Conservation (phyloP, 257 asterid genomes). For the Vinca minor region DNA sequence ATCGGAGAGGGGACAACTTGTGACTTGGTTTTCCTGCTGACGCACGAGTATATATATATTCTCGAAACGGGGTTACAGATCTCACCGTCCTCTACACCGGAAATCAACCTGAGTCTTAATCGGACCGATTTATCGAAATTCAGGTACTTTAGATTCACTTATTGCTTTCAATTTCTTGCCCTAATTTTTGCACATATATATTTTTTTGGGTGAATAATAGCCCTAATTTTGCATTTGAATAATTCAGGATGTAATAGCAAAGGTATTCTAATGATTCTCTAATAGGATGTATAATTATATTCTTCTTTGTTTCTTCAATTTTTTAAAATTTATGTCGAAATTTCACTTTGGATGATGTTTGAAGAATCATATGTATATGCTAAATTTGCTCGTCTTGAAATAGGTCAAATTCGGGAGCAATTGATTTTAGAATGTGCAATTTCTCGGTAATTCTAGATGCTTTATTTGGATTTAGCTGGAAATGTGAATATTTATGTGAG, state of each 20-base stretch:
- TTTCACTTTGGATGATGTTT: not conserved
- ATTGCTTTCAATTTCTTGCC: not conserved
- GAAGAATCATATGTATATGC: not conserved
- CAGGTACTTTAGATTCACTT: not conserved
- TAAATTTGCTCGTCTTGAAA: not conserved
- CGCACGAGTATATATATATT: not conserved
- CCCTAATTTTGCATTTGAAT: not conserved
- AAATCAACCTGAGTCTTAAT: not conserved
- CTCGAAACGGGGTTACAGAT: not conserved
- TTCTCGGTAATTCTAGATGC: too few species aligned
- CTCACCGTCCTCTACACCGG: not conserved
- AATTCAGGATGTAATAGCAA: not conserved
- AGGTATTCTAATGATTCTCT: too few species aligned
- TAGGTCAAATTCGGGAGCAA: too few species aligned
- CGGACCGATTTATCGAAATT: not conserved
- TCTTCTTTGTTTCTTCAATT: not conserved
- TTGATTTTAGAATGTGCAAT: not conserved
- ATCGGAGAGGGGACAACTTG: not conserved
- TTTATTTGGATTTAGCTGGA: not conserved
- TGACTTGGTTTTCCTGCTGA: conserved; percentile 7
- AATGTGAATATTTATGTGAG: not conserved
- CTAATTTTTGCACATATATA: too few species aligned
- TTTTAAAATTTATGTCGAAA: too few species aligned
- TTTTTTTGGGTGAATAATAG: too few species aligned
- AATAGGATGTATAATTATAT: too few species aligned